These are phyloP conservation scores for Stemphylium vesicarium DNA, from an alignment of 2,329 filamentous ascomycete species.

Conservation along the genomic window DNA sequence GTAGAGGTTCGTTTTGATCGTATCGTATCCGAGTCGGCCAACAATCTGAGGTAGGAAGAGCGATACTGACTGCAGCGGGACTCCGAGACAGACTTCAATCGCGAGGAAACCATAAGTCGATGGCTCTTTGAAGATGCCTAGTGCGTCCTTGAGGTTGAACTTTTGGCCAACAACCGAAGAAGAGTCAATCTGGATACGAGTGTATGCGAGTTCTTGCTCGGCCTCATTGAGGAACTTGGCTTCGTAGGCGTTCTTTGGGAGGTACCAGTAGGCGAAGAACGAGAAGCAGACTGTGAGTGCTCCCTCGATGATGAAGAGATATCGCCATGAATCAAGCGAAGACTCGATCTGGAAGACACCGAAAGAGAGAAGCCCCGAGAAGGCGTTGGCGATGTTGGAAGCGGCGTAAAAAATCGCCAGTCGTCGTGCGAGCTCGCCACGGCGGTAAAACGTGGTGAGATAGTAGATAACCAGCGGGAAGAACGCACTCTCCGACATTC, in stretches of 20 bases:
- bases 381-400: slow-evolving; percentile 74
- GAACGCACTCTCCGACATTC: slow-evolving; percentile 70
- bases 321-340: slow-evolving; percentile 65
- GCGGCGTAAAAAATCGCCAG: slow-evolving; percentile 79
- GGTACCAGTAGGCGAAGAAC: slow-evolving; percentile 70
- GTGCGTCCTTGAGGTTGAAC: slow-evolving; percentile 59
- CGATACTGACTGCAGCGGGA: slow-evolving; percentile 63
- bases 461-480: slow-evolving; percentile 74
- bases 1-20: slow-evolving; percentile 77
- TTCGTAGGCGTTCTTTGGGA: slow-evolving; percentile 68
- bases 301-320: slow-evolving; percentile 69
- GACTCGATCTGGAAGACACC: slow-evolving; percentile 65
- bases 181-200: slow-evolving; percentile 77
- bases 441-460: slow-evolving; percentile 68
- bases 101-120: slow-evolving; percentile 61
- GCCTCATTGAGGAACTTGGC: slow-evolving; percentile 70
- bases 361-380: slow-evolving; percentile 65
- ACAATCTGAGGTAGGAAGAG: slow-evolving; percentile 67
- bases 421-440: slow-evolving; percentile 72
- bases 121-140: slow-evolving; percentile 61
- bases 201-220: slow-evolving; percentile 72
- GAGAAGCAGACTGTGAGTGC: slow-evolving; percentile 65
- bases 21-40: slow-evolving; percentile 57
- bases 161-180: slow-evolving; percentile 67
- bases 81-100: slow-evolving; percentile 66